Conservation (phyloP, 1,284 basidiomycete genomes). For the Fomitopsis palustris region DNA sequence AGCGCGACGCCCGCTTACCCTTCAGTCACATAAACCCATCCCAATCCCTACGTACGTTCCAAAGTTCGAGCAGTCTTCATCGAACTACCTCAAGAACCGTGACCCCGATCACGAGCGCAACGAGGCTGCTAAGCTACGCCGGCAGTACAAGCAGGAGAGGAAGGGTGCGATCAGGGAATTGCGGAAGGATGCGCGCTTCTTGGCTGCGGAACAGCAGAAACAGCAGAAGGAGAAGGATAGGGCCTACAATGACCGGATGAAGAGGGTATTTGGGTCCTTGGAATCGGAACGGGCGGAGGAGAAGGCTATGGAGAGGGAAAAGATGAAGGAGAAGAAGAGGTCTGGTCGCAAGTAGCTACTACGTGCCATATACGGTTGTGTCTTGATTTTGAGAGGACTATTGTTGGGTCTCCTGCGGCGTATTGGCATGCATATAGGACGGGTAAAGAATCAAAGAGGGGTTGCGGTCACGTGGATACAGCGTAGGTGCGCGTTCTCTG, state of each 20-base stretch:
- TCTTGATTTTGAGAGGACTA: no score
- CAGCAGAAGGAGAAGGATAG: conserved; percentile 83
- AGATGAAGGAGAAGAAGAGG: conserved; percentile 72
- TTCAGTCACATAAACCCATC: conserved; percentile 96
- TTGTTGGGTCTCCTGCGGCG: no score
- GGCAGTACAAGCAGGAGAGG: conserved; percentile 91
- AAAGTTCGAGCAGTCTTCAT: conserved; percentile 87
- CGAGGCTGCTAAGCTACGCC: conserved; percentile 81
- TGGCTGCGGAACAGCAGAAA: conserved; percentile 85
- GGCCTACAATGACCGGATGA: conserved; percentile 77
- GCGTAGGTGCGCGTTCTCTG: background rate
- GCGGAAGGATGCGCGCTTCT: conserved; percentile 92
- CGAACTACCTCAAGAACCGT: conserved; percentile 76
- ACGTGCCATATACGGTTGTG: no score
- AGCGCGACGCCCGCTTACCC: conserved; percentile 73
- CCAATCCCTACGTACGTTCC: conserved; percentile 93
- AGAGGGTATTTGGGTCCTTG: conserved; percentile 77
- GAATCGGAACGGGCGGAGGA: conserved; percentile 93
- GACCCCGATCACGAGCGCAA: conserved; percentile 95
- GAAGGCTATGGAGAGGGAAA: conserved; percentile 87
- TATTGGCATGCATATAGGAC: no score
- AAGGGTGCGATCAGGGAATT: conserved; percentile 98
- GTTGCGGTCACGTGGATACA: conserved; percentile 3
- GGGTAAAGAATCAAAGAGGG: no score
- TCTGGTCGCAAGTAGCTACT: conserved; percentile 54